phyloP scores from a whole-genome alignment of 805 yeast genomes.

The Spathaspora hagerdaliae region DNA sequence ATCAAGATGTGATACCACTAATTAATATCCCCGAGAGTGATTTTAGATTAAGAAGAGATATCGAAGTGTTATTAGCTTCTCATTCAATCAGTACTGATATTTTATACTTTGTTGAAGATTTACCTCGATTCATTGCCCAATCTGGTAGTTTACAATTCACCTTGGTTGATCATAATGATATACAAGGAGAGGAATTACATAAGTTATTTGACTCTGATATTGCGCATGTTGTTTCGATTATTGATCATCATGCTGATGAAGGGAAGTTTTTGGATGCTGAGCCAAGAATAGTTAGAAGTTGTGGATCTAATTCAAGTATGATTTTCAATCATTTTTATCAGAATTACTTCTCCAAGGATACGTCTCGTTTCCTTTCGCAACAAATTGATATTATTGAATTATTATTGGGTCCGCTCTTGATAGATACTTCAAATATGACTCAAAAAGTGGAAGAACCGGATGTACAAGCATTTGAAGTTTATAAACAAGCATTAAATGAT shows the following conservation, averaged over 20 bases:
- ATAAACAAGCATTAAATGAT: slow-evolving; percentile 22
- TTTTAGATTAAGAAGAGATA: slow-evolving; percentile 66
- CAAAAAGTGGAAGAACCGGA: slow-evolving; percentile 64
- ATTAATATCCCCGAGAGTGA: slow-evolving; percentile 70
- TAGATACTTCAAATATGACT: slow-evolving; percentile 71
- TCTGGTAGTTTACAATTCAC: slow-evolving; percentile 37
- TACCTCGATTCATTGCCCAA: slow-evolving; percentile 20
- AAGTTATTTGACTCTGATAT: slow-evolving; percentile 4
- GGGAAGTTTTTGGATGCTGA: slow-evolving; percentile 39
- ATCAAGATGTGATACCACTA: slow-evolving; percentile 55
- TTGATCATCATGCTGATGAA: slow-evolving; percentile 89
- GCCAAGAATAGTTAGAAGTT: slow-evolving; percentile 58
- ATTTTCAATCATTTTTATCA: slow-evolving; percentile 61
- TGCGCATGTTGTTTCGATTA: slow-evolving; percentile 46
- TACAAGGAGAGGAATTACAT: slow-evolving; percentile 47
- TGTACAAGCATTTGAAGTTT: slow-evolving; percentile 35
- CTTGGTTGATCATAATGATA: slow-evolving; percentile 79
- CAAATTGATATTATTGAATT: slow-evolving; percentile 41
- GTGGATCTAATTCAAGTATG: slow-evolving; percentile 80
- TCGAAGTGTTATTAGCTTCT: slow-evolving; percentile 46
- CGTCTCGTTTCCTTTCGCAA: too few species aligned
- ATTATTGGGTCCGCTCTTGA: slow-evolving; percentile 62
- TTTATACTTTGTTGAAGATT: slow-evolving; percentile 68
- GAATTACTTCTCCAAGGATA: slow-evolving; percentile 11
- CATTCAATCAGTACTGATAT: slow-evolving; percentile 45